Evolutionary conservation across 1,284 basidiomycete genomes (phyloP), one percentile per base, ranked within the genome.

Genomic region (Trichosporon inkin): DNA sequence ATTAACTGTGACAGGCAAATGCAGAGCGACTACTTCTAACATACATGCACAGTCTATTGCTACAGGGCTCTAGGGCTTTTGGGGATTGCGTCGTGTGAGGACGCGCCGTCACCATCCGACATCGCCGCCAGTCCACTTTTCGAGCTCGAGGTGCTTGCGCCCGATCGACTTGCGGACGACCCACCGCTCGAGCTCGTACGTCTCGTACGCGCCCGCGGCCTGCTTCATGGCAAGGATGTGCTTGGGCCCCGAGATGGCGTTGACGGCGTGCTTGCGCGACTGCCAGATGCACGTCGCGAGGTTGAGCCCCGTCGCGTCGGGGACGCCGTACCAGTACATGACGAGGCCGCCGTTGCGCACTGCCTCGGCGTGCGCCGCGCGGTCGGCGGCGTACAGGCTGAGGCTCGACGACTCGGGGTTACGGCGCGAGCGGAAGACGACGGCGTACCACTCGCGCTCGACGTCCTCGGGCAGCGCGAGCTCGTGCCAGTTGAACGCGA

Each of bases 241-340:
- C 67, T 88, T 83, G 13, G 89, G 90, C 6, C 86, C 84, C 1
- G 85, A 84, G 68, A 86, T 91, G 0, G 92, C 92, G 7, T 85
- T 85, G 36, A 86, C 79, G 0, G 92, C 92, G 66, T 91, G 88
- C 64, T 83, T 83, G 5, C 90, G 85, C 65, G 62, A 64, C 64
- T 91, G 88, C 92, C 92, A 96, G 53, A 95, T 88, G 79, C 92
- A 95, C n/a, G 92, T 94, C 2, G 92, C 91, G 55, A 94, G 85
- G 74, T 95, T 95, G 76, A 89, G 81, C 0, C 90, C 87, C 0
- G 86, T 87, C 19, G 80, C 71, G 51, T 91, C 82, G 1, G 92
- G 92, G n/a, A 87, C 83, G 20, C 91, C 92, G 69, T 92, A 93
- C 91, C 92, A 93, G 74, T 94, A 94, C 74, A 76, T 90, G 85